Base-by-base conservation (phyloP, 176 grass and related monocot species). In the Carex cristatella region DNA sequence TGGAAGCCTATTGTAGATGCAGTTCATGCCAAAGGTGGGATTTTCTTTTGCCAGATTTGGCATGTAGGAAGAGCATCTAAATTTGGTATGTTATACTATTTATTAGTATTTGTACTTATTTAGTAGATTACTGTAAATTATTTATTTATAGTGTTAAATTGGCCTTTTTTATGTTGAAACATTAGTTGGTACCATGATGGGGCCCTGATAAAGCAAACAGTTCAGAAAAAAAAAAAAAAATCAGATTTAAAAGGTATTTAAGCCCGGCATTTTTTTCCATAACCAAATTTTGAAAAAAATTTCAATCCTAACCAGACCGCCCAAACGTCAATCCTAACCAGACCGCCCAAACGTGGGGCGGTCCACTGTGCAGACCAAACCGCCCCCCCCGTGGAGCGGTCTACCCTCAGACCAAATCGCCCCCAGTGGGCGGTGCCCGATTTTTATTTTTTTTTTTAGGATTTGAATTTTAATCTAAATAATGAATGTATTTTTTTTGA, bases 31-130 rank as follows among this genome's bases (percentile, higher is more conserved):
- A 93, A 88, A 82, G 94, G 80, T 38, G 94, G 85, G 4, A 64
- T 83, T 77, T 93, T 93, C 87, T 95, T 95, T 84, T 95, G 89
- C 79, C 93, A 95, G 76, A 90, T 94, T 77, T 92, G 88, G 93
- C 93, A 94, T 65, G 87, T 81, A 8, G 91, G 93, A 49, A 88
- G 94, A 78, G 79, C 69, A 32, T 93, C 91, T 54, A 87, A 90
- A 65, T 88, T 79, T 75, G 80, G 91, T 95, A 85, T 68, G 38
- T 3, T 13, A 16, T 73, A 23, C 13, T 81, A 6, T 10, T 15
- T 60, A 18, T 58, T 81, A 40, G 8, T 76, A 23, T 54, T 30
- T 28, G 5, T 30, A 18, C 13, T 69, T 16, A 16, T 15, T 69
- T 3, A 37, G 65, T 69, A 16, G 7, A 16, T 37, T 69, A 11